Conservation (phyloP, 176 grass and related monocot genomes). For the Oryza glaberrima region DNA sequence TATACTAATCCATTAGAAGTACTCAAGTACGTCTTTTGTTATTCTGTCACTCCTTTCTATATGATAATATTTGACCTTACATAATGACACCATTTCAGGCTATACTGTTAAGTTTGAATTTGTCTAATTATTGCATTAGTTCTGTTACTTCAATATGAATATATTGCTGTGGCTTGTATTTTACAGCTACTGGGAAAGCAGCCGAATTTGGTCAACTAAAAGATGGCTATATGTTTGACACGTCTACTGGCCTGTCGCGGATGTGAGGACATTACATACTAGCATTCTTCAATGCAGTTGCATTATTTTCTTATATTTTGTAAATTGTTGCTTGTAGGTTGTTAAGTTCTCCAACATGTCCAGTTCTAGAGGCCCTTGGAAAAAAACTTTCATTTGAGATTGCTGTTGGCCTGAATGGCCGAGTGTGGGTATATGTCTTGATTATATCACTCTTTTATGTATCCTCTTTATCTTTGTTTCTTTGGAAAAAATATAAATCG, state of each 20-base stretch:
- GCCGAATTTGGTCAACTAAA: constrained; percentile 81
- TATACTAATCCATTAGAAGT: background rate
- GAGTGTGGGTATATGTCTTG: constrained; percentile 74
- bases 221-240: constrained; percentile 91
- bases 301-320: constrained; percentile 19
- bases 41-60: background rate
- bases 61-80: constrained; percentile 7
- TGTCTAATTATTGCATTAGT: background rate
- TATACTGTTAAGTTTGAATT: background rate
- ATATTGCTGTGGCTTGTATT: constrained; percentile 20
- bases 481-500: constrained; percentile 19
- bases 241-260: constrained; percentile 87
- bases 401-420: constrained; percentile 88
- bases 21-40: constrained; percentile 6
- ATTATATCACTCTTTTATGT: background rate
- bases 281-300: background rate
- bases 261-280: constrained; percentile 61
- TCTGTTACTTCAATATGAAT: constrained; percentile 19
- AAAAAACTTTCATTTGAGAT: constrained; percentile 83
- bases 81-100: background rate
- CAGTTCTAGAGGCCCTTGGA: constrained; percentile 80
- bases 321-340: constrained; percentile 59
- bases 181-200: constrained; percentile 77
- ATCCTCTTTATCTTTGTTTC: background rate
- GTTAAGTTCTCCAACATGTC: constrained; percentile 82